phyloP scores from a whole-genome alignment of 805 yeast species.

The Yamadazyma takamatsuzukensis region DNA sequence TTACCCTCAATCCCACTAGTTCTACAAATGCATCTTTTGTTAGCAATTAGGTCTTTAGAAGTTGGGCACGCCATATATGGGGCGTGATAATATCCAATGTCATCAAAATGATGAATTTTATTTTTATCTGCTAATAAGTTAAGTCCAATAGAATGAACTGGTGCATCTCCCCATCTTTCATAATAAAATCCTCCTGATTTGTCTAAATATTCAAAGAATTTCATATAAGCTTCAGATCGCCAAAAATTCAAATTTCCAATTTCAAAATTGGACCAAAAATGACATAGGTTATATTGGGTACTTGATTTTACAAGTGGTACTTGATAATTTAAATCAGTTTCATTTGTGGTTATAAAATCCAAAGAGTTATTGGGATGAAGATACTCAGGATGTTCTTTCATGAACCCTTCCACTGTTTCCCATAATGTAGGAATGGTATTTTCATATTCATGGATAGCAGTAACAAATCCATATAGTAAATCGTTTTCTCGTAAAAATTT shows the following conservation, averaged over 20 bases:
- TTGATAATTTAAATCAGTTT: conserved; percentile 24
- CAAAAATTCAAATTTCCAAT: conserved; percentile 50
- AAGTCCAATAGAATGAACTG: conserved; percentile 40
- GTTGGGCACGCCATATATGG: conserved; percentile 42
- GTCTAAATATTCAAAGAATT: conserved; percentile 46
- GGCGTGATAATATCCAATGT: conserved; percentile 41
- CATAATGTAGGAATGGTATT: conserved; percentile 52
- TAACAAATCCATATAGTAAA: conserved; percentile 48
- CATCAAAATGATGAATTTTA: conserved; percentile 42
- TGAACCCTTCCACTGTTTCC: conserved; percentile 45
- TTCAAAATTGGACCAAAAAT: conserved; percentile 66
- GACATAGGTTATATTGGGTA: conserved; percentile 50
- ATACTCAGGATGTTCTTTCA: conserved; percentile 40
- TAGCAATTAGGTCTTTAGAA: conserved; percentile 26
- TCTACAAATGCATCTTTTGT: conserved; percentile 38
- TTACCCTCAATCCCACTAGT: conserved; percentile 15
- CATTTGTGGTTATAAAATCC: conserved; percentile 44
- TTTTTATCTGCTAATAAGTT: conserved; percentile 32
- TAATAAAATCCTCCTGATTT: conserved; percentile 50
- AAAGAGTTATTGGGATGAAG: conserved; percentile 47
- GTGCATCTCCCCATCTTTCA: conserved; percentile 62
- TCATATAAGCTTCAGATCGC: conserved; percentile 42
- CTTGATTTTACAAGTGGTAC: conserved; percentile 18
- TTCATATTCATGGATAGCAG: conserved; percentile 50
- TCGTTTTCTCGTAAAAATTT: conserved; percentile 36